These are phyloP conservation scores for Sclerotinia trifoliorum DNA, from an alignment of 2,329 filamentous ascomycete genomes.

Conservation along the genomic window DNA sequence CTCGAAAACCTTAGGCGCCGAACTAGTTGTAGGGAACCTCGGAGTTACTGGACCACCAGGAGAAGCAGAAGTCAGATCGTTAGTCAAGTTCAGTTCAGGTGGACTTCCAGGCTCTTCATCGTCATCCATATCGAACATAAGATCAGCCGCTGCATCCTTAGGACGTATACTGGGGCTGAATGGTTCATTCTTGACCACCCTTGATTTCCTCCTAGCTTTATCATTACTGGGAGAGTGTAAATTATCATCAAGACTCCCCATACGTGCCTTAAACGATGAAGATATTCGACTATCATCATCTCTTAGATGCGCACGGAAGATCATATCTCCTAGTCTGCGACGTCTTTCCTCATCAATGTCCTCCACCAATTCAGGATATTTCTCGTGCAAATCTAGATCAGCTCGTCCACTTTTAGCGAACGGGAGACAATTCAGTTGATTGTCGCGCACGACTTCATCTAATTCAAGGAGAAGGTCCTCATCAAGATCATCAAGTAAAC, in stretches of 20 bases:
- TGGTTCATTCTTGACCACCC: slow-evolving; percentile 51
- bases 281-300: slow-evolving; percentile 64
- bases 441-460: slow-evolving; percentile 74
- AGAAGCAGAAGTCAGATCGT: slow-evolving; percentile 17
- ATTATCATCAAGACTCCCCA: slow-evolving; percentile 65
- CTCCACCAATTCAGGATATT: slow-evolving; percentile 44
- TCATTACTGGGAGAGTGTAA: slow-evolving; percentile 43
- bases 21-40: slow-evolving; percentile 13
- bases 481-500: slow-evolving; percentile 78
- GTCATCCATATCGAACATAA: slow-evolving; percentile 95
- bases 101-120: slow-evolving; percentile 31
- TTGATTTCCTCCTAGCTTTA: slow-evolving; percentile 49
- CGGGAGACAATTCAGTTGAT: slow-evolving; percentile 76
- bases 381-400: slow-evolving; percentile 62
- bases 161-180: slow-evolving; percentile 67
- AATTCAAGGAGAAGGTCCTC: slow-evolving; percentile 78
- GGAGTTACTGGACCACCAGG: neutral
- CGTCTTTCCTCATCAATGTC: slow-evolving; percentile 69
- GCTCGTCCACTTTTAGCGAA: slow-evolving; percentile 74
- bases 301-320: slow-evolving; percentile 60
- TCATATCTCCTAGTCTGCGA: slow-evolving; percentile 73
- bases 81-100: slow-evolving; percentile 2
- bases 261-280: slow-evolving; percentile 58
- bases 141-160: slow-evolving; percentile 67
- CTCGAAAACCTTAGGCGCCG: slow-evolving; percentile 21